These are phyloP conservation scores for Globisporangium paddicum DNA, from an alignment of 352 stramenopile genomes.

Conservation along the genomic window DNA sequence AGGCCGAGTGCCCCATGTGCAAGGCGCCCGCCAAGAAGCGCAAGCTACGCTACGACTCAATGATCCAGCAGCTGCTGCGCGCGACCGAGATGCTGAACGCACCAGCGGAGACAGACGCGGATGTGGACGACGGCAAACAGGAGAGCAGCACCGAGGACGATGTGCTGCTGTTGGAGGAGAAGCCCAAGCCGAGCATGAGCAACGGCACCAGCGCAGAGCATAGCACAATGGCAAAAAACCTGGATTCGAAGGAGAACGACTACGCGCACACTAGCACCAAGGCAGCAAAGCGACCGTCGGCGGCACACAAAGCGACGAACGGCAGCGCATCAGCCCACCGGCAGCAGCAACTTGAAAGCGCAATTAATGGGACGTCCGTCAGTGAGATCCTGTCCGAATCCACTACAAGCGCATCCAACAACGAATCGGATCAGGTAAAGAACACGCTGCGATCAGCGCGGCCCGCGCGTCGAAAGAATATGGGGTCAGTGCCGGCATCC, in stretches of 20 bases:
- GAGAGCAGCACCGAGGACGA: neutral
- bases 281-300: neutral
- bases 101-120: slow-evolving; percentile 9
- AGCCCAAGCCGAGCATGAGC: slow-evolving; percentile 3
- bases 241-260: neutral
- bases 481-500: neutral
- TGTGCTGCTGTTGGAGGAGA: slow-evolving; percentile 2
- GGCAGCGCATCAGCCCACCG: neutral
- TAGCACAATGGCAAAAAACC: neutral
- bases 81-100: slow-evolving; percentile 48
- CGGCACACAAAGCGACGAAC: neutral
- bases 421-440: neutral
- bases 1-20: slow-evolving; percentile 77
- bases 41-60: slow-evolving; percentile 66
- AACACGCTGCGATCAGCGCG: neutral
- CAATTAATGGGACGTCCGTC: neutral
- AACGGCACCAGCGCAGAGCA: neutral
- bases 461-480: neutral
- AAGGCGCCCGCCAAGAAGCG: slow-evolving; percentile 80
- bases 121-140: too few species aligned
- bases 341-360: neutral
- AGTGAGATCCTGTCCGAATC: neutral
- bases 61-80: slow-evolving; percentile 63
- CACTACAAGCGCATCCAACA: neutral
- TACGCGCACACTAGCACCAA: neutral